phyloP scores from a whole-genome alignment of 2,329 filamentous ascomycete species.

The Aureobasidium musti region DNA sequence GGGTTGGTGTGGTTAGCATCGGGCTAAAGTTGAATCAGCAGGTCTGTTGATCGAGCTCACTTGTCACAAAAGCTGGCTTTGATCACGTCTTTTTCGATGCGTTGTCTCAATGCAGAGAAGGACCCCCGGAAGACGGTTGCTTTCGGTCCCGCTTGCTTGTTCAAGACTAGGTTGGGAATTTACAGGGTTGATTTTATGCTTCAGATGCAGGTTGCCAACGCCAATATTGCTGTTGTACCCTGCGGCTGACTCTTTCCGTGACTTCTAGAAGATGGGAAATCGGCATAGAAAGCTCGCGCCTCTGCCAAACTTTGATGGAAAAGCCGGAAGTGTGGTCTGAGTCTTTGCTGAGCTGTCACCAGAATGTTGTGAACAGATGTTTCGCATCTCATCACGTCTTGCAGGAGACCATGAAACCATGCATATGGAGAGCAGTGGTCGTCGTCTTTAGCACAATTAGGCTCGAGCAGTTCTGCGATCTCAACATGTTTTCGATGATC shows the following conservation, averaged over 20 bases:
- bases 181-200: neutral
- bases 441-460: conserved; percentile 8
- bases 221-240: neutral
- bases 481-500: conserved; percentile 3
- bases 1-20: neutral
- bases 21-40: neutral
- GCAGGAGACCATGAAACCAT: neutral
- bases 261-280: conserved; percentile 18
- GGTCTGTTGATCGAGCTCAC: neutral
- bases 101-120: neutral
- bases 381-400: neutral
- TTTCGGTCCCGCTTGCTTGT: conserved; percentile 10
- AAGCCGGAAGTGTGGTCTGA: neutral
- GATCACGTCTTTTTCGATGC: neutral
- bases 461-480: conserved; percentile 9
- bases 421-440: neutral
- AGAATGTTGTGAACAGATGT: neutral
- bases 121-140: neutral
- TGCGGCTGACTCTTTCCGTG: conserved; percentile 15
- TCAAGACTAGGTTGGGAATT: neutral
- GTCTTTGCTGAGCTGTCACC: neutral
- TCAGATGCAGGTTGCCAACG: conserved; percentile 17
- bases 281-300: neutral
- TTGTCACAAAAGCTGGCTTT: neutral
- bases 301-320: neutral